A percentile compares a stretch with the other conserved stretches of the same genome.
phyloP scores from a whole-genome alignment of 2,329 filamentous ascomycete genomes.

The Botrytis aclada region DNA sequence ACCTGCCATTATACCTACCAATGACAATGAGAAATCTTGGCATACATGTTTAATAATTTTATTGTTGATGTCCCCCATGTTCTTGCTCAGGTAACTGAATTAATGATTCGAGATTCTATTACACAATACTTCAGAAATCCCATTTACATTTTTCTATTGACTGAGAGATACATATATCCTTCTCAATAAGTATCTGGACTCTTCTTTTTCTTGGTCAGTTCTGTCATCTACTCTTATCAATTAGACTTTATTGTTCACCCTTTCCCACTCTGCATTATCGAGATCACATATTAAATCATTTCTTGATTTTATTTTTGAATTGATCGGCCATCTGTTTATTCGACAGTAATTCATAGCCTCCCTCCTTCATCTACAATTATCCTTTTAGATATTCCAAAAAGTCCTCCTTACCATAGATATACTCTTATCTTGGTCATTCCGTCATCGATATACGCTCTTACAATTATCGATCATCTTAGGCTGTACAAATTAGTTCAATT shows the following conservation, averaged over 20 bases:
- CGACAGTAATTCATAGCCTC: background rate
- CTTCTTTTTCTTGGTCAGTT: background rate
- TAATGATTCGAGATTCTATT: slow-evolving; percentile 9
- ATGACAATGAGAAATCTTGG: slow-evolving; percentile 5
- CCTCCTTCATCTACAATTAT: background rate
- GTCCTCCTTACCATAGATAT: background rate
- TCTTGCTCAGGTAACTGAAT: slow-evolving; percentile 5
- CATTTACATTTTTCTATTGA: background rate
- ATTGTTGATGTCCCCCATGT: slow-evolving; percentile 7
- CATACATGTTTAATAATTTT: slow-evolving; percentile 6
- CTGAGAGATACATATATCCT: background rate
- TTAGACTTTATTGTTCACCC: slow-evolving; percentile 1
- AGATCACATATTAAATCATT: background rate
- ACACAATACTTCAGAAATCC: slow-evolving; percentile 6
- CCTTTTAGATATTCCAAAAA: background rate
- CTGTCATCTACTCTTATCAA: background rate
- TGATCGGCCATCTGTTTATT: background rate
- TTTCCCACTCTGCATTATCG: background rate
- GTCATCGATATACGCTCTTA: background rate
- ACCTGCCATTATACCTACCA: background rate
- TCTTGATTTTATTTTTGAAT: background rate
- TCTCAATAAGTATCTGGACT: background rate
- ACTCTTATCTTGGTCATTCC: slow-evolving; percentile 1
- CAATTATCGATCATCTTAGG: background rate
- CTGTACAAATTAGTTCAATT: background rate